Percentiles rank a stretch among this genome's conserved stretches.
phyloP scores from a whole-genome alignment of 495 filamentous ascomycete species.

The Copromyces sp. region DNA sequence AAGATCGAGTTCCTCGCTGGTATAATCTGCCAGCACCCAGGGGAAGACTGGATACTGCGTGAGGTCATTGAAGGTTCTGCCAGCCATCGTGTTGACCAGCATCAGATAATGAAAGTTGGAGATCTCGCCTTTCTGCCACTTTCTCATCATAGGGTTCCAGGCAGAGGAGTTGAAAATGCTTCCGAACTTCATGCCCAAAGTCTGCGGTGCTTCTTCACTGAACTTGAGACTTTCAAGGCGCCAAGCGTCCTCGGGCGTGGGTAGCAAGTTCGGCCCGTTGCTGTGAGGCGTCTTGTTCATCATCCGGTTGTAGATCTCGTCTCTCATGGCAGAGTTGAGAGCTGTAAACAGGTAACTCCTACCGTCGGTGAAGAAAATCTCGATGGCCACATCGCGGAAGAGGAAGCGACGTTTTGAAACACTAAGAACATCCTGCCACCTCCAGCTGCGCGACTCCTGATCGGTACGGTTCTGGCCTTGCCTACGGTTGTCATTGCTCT shows the following conservation, averaged over 20 bases:
- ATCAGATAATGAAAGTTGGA: slow-evolving; percentile 99
- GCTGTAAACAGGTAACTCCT: slow-evolving; percentile 87
- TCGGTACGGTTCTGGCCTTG: slow-evolving; percentile 42
- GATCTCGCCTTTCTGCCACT: slow-evolving; percentile 88
- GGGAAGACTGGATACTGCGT: slow-evolving; percentile 98
- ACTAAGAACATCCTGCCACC: slow-evolving; percentile 87
- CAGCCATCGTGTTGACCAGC: slow-evolving; percentile 95
- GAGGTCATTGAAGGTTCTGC: slow-evolving; percentile 92
- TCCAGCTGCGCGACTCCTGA: slow-evolving; percentile 81
- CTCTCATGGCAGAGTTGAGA: slow-evolving; percentile 57
- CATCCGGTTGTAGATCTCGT: slow-evolving; percentile 68
- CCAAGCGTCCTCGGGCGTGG: slow-evolving; percentile 66
- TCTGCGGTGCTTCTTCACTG: slow-evolving; percentile 70
- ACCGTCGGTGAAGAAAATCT: slow-evolving; percentile 94
- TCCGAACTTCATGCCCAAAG: slow-evolving; percentile 84
- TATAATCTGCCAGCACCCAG: slow-evolving; percentile 94
- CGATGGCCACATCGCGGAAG: slow-evolving; percentile 89
- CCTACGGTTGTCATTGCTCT: slow-evolving; percentile 53
- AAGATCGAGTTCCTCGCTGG: slow-evolving; percentile 87
- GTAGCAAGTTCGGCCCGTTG: slow-evolving; percentile 35
- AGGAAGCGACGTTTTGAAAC: slow-evolving; percentile 94
- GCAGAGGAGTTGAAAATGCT: slow-evolving; percentile 75
- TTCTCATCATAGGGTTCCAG: slow-evolving; percentile 74
- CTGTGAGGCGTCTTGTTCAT: slow-evolving; percentile 70
- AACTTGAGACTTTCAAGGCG: slow-evolving; percentile 75